Evolutionary conservation across 495 filamentous ascomycete genomes (phyloP).

Genomic region (Neurospora sp.): DNA sequence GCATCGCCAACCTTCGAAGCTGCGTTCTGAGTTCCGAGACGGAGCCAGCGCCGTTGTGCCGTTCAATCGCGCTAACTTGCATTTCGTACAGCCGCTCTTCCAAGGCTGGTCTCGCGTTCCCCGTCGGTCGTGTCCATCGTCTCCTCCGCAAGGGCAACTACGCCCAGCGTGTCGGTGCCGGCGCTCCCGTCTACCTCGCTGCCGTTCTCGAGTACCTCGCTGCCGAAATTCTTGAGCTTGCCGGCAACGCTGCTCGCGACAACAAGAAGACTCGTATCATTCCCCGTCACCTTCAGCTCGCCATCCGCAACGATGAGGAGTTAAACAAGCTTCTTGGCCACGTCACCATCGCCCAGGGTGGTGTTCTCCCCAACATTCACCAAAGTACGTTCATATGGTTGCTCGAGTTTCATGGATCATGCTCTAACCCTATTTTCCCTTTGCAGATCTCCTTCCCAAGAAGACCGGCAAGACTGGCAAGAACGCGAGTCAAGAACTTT

Average conservation of each 20-base stretch:
- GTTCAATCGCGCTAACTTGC: conserved; percentile 24
- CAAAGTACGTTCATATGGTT: conserved; percentile 62
- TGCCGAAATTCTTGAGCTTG: conserved; percentile 96
- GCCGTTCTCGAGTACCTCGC: conserved; percentile 98
- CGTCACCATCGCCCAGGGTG: conserved; percentile 98
- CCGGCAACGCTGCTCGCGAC: conserved; percentile 96
- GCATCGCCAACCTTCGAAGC: conserved; percentile 3
- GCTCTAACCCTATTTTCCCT: conserved; percentile 32
- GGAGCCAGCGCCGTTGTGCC: conserved; percentile 18
- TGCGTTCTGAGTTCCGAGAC: background rate
- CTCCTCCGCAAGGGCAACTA: conserved; percentile 99
- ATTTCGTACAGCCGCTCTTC: conserved; percentile 69
- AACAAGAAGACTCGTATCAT: conserved; percentile 99
- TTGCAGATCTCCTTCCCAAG: conserved; percentile 87
- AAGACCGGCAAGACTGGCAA: conserved; percentile 93
- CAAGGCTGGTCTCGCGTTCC: conserved; percentile 98
- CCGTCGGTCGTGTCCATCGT: conserved; percentile 99
- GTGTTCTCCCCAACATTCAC: conserved; percentile 98
- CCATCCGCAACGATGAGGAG: conserved; percentile 99
- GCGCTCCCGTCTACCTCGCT: conserved; percentile 96
- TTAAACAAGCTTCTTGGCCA: conserved; percentile 99
- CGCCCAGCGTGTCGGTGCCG: conserved; percentile 98
- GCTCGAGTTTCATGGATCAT: background rate
- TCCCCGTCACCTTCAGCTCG: conserved; percentile 96
- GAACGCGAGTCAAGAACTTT: conserved; percentile 84